A percentile compares a stretch with the other conserved stretches of the same genome.
Evolutionary conservation across 2,329 filamentous ascomycete species (phyloP).

Genomic region (Apiospora phragmitis): DNA sequence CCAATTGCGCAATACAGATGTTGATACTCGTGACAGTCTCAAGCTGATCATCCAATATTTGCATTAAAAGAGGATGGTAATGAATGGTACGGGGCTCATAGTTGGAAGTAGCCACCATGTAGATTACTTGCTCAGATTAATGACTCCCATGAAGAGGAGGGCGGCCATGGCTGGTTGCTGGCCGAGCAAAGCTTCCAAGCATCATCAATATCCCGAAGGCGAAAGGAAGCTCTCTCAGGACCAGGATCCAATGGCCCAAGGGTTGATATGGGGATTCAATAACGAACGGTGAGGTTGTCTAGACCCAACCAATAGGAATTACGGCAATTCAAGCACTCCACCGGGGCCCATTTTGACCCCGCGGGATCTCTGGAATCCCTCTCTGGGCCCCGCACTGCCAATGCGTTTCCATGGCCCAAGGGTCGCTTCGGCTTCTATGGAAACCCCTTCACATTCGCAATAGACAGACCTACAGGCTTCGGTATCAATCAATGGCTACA

Average conservation of each 20-base stretch:
- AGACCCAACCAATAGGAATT: background rate
- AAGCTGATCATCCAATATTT: background rate
- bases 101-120: too few species aligned
- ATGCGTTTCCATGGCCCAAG: background rate
- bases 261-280: background rate
- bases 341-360: background rate
- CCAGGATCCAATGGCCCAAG: too few species aligned
- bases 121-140: background rate
- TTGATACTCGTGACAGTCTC: background rate
- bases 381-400: background rate
- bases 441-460: background rate
- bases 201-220: background rate
- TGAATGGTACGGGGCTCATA: background rate
- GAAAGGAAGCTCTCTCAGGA: background rate
- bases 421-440: background rate
- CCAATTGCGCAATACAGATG: background rate
- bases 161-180: background rate
- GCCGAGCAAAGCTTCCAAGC: background rate
- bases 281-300: background rate
- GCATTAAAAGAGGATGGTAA: too few species aligned
- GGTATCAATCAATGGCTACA: background rate
- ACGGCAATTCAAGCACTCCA: background rate
- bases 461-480: background rate
- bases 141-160: background rate
- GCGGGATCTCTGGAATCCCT: background rate